Evolutionary conservation across 306 rosid species (phyloP), one percentile per base, ranked within the genome.

Genomic region (Vicia sativa): DNA sequence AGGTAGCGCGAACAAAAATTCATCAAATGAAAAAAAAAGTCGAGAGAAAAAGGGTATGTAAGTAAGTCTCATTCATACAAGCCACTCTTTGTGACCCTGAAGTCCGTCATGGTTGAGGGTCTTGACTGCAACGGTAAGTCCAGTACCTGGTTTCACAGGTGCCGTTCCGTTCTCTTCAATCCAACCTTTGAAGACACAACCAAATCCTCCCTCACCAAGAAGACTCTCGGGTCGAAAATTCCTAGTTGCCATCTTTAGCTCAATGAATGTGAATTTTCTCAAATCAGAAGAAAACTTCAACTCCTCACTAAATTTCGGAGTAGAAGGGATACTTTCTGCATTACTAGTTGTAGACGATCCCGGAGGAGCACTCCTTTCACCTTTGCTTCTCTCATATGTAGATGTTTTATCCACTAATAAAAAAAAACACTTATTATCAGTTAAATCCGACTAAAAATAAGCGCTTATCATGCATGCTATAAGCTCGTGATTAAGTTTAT

Each of bases 41-140:
- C 23, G 62, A 66, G 67, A 34, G 64, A 34, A 50, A 19, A 56
- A 67, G 31, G 31, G 46, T 38, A 64, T 35, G 7, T 74, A 58
- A 75, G 7, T 74, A 58, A 75, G 78, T 67, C 60, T 25, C 79
- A 52, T 65, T 25, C 79, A 42, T 92, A 92, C 98, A 85, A 92
- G 95, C 98, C 98, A 92, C 80, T 92, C 98, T 77, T 89, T 92
- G 76, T 92, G 98, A 81, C 98, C 98, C 82, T 92, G 98, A 77
- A 89, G 86, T 65, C 98, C 98, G 72, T 89, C 96, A 50, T 92
- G 98, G 73, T 92, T 92, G 63, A 92, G 96, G 66, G 92, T 92
- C 87, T 92, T 92, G 75, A 92, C 98, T 5, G 98, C 98, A 31
- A 92, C 98, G 0, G 98, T 92, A 69, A 92, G 98, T 19, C 98